phyloP scores from a whole-genome alignment of 2,329 filamentous ascomycete species.

The Penicillium psychrosexuale region DNA sequence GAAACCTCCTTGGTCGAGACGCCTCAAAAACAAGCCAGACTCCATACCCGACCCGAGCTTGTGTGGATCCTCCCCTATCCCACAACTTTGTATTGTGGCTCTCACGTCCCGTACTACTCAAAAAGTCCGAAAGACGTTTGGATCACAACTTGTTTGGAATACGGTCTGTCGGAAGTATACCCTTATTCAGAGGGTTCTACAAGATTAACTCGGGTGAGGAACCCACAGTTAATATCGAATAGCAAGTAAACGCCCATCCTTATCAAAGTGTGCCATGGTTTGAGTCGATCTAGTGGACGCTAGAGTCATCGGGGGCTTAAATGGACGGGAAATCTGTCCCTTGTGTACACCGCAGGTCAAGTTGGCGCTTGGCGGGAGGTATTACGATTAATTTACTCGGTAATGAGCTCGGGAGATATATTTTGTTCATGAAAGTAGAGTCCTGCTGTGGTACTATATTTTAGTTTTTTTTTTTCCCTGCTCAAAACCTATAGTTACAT shows the following conservation, averaged over 20 bases:
- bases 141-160: constrained; percentile 2
- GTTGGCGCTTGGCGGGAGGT: constrained; percentile 6
- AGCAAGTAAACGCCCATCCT: constrained; percentile 19
- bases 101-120: neutral
- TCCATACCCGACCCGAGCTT: constrained; percentile 17
- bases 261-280: constrained; percentile 27
- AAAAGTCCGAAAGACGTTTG: neutral
- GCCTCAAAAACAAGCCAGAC: constrained; percentile 7
- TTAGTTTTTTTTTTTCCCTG: neutral
- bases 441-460: neutral
- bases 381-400: neutral
- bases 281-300: constrained; percentile 20
- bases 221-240: constrained; percentile 10
- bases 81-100: constrained; percentile 13
- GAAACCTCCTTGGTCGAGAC: constrained; percentile 12
- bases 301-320: constrained; percentile 19
- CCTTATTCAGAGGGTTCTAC: neutral
- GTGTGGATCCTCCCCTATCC: constrained; percentile 23
- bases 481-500: neutral
- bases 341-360: constrained; percentile 19
- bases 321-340: constrained; percentile 14
- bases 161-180: constrained; percentile 2
- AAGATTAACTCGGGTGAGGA: neutral
- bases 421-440: neutral
- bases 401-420: neutral